Evolutionary conservation across 805 yeast genomes (phyloP), one percentile per base, ranked within the genome.

Genomic region (Yarrowia divulgata): DNA sequence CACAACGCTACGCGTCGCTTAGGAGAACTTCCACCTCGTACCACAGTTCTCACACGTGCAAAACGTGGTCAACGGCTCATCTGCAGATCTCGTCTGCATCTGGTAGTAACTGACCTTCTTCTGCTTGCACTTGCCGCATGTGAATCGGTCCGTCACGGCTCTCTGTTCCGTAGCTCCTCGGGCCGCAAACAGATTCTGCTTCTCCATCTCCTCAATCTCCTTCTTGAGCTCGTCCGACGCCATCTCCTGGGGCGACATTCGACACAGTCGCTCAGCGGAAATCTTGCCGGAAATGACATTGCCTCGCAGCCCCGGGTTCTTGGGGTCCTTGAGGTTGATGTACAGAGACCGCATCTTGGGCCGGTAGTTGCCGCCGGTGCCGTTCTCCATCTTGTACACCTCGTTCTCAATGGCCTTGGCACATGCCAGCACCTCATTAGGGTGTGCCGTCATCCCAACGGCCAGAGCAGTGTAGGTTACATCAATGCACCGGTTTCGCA

Each of bases 41-140:
- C 98, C 98, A 82, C 99, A 95, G 37, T 60, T 60, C 32, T 60
- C 98, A 82, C 99, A 95, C 3, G 97, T 93, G 82, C 99, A 95
- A 78, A 95, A 95, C 1, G 99, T 95, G 8, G 99, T 95, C 75
- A 95, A 85, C 70, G 99, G 99, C 80, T 95, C 99, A 86, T 95
- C 99, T 19, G 99, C 99, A 70, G 97, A 91, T 80, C 99, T 85
- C 42, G 99, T 95, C 83, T 95, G 99, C 89, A 95, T 85, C 81
- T 95, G 99, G 80, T 93, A 94, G 79, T 95, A 95, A 74, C 97
- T 90, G 50, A 95, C 99, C 82, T 92, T 93, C 84, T 93, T 93
- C 78, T 93, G 94, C 80, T 94, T 95, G 85, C 99, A 95, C 79
- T 94, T 95, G 64, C 98, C 98, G 81, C 99, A 95, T 1, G 97